These are phyloP conservation scores for Tylopilus sp. DNA, from an alignment of 768 basidiomycete genomes.

Conservation along the genomic window DNA sequence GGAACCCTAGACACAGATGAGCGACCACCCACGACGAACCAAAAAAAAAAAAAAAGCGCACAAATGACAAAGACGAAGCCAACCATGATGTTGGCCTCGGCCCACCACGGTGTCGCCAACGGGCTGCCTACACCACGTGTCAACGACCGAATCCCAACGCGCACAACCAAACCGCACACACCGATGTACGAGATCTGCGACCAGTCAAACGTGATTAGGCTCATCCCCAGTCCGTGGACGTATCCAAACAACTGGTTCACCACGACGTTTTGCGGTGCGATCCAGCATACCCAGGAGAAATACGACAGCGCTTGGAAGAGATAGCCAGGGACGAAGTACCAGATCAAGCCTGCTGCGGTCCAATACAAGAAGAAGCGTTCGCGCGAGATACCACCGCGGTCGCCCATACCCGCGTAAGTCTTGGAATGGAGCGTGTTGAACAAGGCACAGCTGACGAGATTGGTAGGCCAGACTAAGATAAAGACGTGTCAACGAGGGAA, in stretches of 20 bases:
- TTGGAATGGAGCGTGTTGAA: constrained; percentile 74
- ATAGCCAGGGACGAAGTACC: constrained; percentile 71
- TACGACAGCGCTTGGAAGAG: constrained; percentile 63
- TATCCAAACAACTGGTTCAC: constrained; percentile 80
- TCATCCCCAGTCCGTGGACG: constrained; percentile 55
- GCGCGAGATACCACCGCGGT: constrained; percentile 46
- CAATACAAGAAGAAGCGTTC: constrained; percentile 51
- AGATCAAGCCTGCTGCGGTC: constrained; percentile 27
- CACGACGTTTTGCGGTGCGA: constrained; percentile 61
- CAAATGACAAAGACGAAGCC: constrained; percentile 72
- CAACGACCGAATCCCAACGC: background rate
- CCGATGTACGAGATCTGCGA: constrained; percentile 49
- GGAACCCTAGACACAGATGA: constrained; percentile 45
- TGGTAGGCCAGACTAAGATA: constrained; percentile 65
- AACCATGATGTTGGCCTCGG: constrained; percentile 62
- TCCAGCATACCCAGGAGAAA: constrained; percentile 64
- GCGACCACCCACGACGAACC: constrained; percentile 46
- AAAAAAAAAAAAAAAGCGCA: constrained; percentile 30
- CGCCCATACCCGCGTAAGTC: constrained; percentile 40
- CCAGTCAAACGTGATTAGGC: constrained; percentile 81
- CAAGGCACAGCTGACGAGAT: constrained; percentile 64
- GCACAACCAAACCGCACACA: background rate
- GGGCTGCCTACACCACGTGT: constrained; percentile 35
- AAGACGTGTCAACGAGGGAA: no score
- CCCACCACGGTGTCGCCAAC: constrained; percentile 82